phyloP scores from a whole-genome alignment of 257 asterid genomes.

The Plectranthus barbatus region DNA sequence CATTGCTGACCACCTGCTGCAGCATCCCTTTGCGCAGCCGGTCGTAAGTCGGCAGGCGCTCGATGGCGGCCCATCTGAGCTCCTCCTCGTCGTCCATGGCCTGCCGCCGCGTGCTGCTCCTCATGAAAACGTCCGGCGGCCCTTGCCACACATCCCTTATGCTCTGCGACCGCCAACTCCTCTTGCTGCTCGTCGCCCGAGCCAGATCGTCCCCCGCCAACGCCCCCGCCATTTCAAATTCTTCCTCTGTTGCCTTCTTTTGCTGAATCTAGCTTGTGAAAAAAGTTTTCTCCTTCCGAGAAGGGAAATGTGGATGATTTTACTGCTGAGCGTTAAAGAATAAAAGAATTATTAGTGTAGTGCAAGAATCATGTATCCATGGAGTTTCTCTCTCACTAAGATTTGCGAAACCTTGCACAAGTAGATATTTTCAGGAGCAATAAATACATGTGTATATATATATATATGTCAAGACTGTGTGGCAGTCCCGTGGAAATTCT shows the following conservation, averaged over 20 bases:
- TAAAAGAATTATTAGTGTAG: neutral
- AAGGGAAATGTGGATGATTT: no score
- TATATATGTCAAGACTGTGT: no score
- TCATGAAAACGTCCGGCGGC: conserved; percentile 42
- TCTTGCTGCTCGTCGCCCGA: conserved; percentile 33
- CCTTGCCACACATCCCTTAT: conserved; percentile 66
- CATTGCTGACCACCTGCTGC: conserved; percentile 49
- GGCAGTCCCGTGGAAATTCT: neutral
- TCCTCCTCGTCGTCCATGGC: conserved; percentile 69
- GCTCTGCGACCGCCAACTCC: conserved; percentile 65
- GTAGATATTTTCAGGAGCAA: neutral
- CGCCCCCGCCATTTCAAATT: conserved; percentile 32
- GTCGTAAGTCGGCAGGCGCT: conserved; percentile 71
- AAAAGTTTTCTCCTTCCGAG: no score
- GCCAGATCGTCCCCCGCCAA: conserved; percentile 48
- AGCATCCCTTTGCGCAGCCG: conserved; percentile 67
- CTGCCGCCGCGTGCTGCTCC: conserved; percentile 54
- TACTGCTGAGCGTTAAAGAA: neutral
- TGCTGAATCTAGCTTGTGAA: neutral
- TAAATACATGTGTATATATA: neutral
- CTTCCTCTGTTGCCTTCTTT: neutral
- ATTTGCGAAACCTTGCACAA: neutral
- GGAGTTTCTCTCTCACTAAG: conserved; percentile 4
- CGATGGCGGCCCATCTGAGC: conserved; percentile 88
- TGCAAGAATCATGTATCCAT: neutral